Base-by-base conservation (phyloP, 2,329 filamentous ascomycete genomes). In the Metarhizium album region DNA sequence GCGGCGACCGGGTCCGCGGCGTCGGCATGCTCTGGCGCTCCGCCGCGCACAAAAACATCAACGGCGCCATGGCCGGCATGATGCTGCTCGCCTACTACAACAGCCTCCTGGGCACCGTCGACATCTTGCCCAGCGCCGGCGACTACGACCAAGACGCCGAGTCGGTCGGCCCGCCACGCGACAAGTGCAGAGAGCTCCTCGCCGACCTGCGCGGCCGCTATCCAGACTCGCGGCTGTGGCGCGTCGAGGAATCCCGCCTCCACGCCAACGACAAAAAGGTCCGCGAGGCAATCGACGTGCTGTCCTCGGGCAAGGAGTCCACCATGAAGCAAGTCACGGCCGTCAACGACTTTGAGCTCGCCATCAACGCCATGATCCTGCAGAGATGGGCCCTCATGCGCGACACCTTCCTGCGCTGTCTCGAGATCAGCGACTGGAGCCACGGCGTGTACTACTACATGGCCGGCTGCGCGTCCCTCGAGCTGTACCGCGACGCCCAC, bases 371-470 rank as follows among this genome's bases (percentile, higher is more conserved):
- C 54, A 86, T 96, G 80, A 90, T 86, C 60, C 69, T 84, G 18
- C 87, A 94, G 64, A 76, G 84, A 55, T 96, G 91, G 71, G 67
- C 79, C 7, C 74, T 83, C 3, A 90, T 87, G 67, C 80, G 87
- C 3, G 76, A 84, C 51, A 77, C 81, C 1, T 97, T 96, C 67
- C 67, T 90, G 40, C 64, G 78, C 56, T 90, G 87, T 57, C 73
- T 87, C 11, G 83, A 87, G 50, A 75, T 93, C 50, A 96, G 95
- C 67, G 87, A 87, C 59, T 97, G 93, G 93, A 90, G 85, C 51
- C 89, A 90, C 48, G 82, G 84, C 0, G 66, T 97, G 49, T 97
- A 98, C 70, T 89, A 89, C 64, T 97, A 90, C 68, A 86, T 95
- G 56, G 86, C 87, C 2, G 93, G 84, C 7, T 77, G 79, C 13